A percentile compares a stretch with the other conserved stretches of the same genome.
These are phyloP conservation scores for Lenzites betulinus DNA, from an alignment of 768 basidiomycete genomes.

Conservation along the genomic window DNA sequence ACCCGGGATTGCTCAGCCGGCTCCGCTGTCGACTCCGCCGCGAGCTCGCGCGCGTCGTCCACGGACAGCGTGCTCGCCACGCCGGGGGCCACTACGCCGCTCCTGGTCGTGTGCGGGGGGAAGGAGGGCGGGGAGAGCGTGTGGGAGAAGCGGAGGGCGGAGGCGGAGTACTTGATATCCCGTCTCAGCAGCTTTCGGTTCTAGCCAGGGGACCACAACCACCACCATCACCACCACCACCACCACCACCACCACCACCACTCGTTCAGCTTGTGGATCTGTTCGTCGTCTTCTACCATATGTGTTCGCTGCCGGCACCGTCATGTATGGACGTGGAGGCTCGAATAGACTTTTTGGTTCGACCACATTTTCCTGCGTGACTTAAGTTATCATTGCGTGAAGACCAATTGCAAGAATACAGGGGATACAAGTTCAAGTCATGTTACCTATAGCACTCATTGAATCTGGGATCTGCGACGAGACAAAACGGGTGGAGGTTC, in stretches of 20 bases:
- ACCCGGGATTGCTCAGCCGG: constrained; percentile 17
- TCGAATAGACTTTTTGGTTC: not conserved
- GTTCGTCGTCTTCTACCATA: constrained; percentile 3
- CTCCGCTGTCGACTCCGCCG: constrained; percentile 12
- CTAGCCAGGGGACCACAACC: not conserved
- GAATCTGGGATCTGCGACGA: not conserved
- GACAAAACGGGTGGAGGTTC: too few relatives aligned
- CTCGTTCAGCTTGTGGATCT: not conserved
- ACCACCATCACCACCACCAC: too few relatives aligned
- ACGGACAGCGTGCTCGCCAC: constrained; percentile 8
- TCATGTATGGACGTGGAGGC: constrained; percentile 14
- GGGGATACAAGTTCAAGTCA: too few relatives aligned
- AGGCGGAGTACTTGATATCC: constrained; percentile 13
- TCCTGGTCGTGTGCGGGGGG: constrained; percentile 7
- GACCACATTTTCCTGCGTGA: not conserved
- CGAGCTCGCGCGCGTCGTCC: constrained; percentile 13
- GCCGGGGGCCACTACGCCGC: constrained; percentile 2
- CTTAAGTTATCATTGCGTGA: too few relatives aligned
- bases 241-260: too few relatives aligned
- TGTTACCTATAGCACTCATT: not conserved
- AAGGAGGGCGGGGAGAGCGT: constrained; percentile 13
- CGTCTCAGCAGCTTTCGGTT: constrained; percentile 1
- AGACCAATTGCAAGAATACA: too few relatives aligned
- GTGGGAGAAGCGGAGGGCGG: constrained; percentile 8
- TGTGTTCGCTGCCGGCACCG: constrained; percentile 16